A percentile compares a stretch with the other conserved stretches of the same genome.
These are phyloP conservation scores for Leptodontidium sp. DNA, from an alignment of 2,329 filamentous ascomycete species.

Conservation along the genomic window DNA sequence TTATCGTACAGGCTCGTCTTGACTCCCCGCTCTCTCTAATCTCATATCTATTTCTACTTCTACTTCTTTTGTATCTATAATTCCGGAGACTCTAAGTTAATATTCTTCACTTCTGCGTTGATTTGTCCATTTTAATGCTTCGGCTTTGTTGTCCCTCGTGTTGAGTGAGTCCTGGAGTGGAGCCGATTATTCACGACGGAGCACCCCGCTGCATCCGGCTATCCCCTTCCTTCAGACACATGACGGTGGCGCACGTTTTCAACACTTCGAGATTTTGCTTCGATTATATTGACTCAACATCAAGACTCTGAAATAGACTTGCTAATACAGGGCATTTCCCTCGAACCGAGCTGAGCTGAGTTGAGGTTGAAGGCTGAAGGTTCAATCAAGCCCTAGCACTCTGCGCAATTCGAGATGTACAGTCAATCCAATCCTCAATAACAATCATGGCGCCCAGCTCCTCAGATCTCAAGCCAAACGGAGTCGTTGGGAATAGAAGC, in stretches of 20 bases:
- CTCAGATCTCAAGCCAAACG: background rate
- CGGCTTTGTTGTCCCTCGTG: background rate
- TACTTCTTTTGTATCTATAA: background rate
- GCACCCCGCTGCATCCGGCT: slow-evolving; percentile 11
- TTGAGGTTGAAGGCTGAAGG: too few relatives aligned
- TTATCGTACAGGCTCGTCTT: background rate
- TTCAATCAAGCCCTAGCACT: background rate
- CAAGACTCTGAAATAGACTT: background rate
- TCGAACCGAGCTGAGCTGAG: too few relatives aligned
- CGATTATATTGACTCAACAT: background rate
- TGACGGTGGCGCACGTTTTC: background rate
- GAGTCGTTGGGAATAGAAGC: background rate
- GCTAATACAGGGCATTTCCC: background rate
- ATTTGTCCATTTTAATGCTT: background rate
- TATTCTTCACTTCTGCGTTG: too few relatives aligned
- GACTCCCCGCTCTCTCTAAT: background rate
- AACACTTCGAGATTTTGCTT: background rate
- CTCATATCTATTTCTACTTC: background rate
- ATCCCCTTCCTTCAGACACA: background rate
- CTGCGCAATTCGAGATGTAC: background rate
- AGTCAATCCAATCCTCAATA: slow-evolving; percentile 10
- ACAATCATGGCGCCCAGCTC: slow-evolving; percentile 28
- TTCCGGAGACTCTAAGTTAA: background rate
- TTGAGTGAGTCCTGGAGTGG: background rate
- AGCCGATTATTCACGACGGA: slow-evolving; percentile 10